Evolutionary conservation across 2,329 filamentous ascomycete genomes (phyloP).

Genomic region (Alternaria metachromatica): DNA sequence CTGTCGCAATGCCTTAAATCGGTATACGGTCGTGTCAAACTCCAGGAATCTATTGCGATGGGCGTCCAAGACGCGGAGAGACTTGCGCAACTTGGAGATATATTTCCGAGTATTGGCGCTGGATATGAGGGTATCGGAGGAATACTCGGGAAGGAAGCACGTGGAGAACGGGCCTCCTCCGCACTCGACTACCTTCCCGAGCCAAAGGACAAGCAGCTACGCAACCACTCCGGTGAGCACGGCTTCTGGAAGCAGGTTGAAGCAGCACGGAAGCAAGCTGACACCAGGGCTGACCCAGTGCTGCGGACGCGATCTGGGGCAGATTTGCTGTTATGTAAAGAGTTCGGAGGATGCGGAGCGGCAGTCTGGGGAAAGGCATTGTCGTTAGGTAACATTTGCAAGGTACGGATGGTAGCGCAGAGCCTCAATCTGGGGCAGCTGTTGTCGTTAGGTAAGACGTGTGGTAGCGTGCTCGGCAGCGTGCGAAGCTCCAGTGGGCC

Average conservation of each 20-base stretch:
- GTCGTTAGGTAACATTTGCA: constrained; percentile 7
- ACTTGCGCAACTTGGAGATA: background rate
- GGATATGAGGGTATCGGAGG: background rate
- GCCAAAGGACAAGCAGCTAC: background rate
- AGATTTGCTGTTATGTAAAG: constrained; percentile 11
- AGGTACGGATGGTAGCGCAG: constrained; percentile 1
- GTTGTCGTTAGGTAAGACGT: constrained; percentile 9
- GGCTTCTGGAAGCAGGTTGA: constrained; percentile 2
- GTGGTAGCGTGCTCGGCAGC: constrained; percentile 4
- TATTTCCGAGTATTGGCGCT: background rate
- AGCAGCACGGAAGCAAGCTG: background rate
- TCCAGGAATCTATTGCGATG: background rate
- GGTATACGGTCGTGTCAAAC: background rate
- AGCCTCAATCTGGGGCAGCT: constrained; percentile 5
- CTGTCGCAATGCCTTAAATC: background rate
- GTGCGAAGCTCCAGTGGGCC: background rate
- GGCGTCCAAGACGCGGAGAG: background rate
- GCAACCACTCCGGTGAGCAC: background rate
- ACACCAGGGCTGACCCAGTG: constrained; percentile 7
- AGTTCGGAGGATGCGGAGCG: background rate
- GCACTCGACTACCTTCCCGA: background rate
- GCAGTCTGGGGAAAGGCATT: constrained; percentile 5
- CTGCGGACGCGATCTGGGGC: constrained; percentile 9
- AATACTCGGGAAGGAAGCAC: background rate
- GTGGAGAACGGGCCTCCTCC: background rate